These are phyloP conservation scores for Funneliformis geosporum DNA, from an alignment of 192 early-diverging fungal species.

Conservation along the genomic window DNA sequence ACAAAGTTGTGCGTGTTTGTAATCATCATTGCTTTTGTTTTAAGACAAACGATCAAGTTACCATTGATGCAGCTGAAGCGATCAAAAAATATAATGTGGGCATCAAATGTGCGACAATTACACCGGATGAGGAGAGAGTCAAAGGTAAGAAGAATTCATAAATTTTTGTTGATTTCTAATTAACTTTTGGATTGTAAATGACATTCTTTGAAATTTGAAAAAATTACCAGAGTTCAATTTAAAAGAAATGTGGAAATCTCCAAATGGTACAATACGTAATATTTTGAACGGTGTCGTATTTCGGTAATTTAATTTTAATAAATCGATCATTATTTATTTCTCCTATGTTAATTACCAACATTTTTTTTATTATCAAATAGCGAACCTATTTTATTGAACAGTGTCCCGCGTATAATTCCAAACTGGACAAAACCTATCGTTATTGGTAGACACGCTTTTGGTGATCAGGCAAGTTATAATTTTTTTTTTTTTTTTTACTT, in stretches of 20 bases:
- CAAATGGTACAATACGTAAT: conserved; percentile 96
- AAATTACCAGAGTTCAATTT: conserved; percentile 74
- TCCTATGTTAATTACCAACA: background rate
- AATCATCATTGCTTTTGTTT: background rate
- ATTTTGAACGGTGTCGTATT: conserved; percentile 96
- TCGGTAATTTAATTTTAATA: conserved; percentile 38
- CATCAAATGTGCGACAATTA: conserved; percentile 99
- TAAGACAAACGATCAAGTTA: conserved; percentile 72
- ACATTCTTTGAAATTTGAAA: background rate
- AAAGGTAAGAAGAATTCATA: conserved; percentile 38
- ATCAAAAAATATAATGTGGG: conserved; percentile 97
- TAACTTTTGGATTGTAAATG: background rate
- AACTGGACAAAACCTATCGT: conserved; percentile 93
- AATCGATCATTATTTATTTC: background rate
- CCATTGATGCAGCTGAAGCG: conserved; percentile 91
- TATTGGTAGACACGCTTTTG: conserved; percentile 97
- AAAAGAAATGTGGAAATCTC: conserved; percentile 96
- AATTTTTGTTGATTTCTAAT: background rate
- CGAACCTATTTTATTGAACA: conserved; percentile 93
- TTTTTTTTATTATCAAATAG: conserved; percentile 35
- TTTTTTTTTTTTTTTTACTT: background rate
- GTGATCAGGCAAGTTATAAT: conserved; percentile 71
- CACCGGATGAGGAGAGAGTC: conserved; percentile 94
- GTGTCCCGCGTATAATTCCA: conserved; percentile 89
- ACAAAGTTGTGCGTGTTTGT: conserved; percentile 13